These are phyloP conservation scores for Talaromyces verruculosus DNA, from an alignment of 2,329 filamentous ascomycete genomes.

Conservation along the genomic window DNA sequence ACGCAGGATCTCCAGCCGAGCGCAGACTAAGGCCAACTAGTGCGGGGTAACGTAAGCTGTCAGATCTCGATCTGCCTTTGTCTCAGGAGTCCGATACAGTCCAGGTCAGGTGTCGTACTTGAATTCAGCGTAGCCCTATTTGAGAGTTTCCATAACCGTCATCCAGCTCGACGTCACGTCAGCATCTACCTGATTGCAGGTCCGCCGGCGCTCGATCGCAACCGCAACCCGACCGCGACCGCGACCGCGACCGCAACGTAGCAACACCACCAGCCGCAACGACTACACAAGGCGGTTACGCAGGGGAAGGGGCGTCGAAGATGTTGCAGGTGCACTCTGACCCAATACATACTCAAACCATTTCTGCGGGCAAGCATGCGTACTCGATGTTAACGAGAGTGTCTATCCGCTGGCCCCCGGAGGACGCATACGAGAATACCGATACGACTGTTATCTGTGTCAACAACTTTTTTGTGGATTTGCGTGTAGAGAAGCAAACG, in stretches of 20 bases:
- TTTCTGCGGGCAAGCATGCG: slow-evolving; percentile 20
- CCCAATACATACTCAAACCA: slow-evolving; percentile 20
- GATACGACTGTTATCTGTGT: slow-evolving; percentile 48
- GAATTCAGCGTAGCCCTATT: slow-evolving; percentile 5
- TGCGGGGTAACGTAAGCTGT: slow-evolving; percentile 23
- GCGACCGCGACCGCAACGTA: not conserved
- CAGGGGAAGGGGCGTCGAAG: slow-evolving; percentile 16
- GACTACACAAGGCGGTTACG: not conserved
- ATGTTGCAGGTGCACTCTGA: slow-evolving; percentile 18
- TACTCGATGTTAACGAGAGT: slow-evolving; percentile 40
- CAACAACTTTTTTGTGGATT: slow-evolving; percentile 46
- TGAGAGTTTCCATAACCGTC: slow-evolving; percentile 12
- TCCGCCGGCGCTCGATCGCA: slow-evolving; percentile 14
- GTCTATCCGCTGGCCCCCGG: slow-evolving; percentile 46
- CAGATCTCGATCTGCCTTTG: slow-evolving; percentile 21
- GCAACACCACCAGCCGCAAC: not conserved
- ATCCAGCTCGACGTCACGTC: slow-evolving; percentile 6
- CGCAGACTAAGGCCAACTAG: slow-evolving; percentile 19
- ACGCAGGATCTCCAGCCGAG: slow-evolving; percentile 19
- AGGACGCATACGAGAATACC: slow-evolving; percentile 43
- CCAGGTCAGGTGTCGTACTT: slow-evolving; percentile 20
- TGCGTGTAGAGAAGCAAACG: slow-evolving; percentile 41
- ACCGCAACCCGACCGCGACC: not conserved
- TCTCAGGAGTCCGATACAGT: slow-evolving; percentile 10
- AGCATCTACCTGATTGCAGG: slow-evolving; percentile 13